Conservation (phyloP, 2,329 filamentous ascomycete genomes). For the Paraconiothyrium sp. region DNA sequence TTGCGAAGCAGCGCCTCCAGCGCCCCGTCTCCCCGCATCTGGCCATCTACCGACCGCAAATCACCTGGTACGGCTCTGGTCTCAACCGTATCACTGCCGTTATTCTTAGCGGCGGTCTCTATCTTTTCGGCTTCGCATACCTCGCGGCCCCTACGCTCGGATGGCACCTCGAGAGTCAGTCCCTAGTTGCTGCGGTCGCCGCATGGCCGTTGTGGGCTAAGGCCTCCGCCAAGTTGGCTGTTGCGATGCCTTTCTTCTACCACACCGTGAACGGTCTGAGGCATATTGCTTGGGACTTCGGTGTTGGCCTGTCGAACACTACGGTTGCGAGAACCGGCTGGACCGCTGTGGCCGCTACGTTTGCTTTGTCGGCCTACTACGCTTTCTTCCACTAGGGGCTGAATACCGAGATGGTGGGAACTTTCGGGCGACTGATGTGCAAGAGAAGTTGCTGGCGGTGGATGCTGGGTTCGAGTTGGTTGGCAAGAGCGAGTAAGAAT, state of each 20-base stretch:
- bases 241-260: conserved; percentile 74
- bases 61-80: conserved; percentile 82
- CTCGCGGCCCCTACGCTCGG: conserved; percentile 80
- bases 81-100: conserved; percentile 87
- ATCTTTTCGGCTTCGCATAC: conserved; percentile 83
- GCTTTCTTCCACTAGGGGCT: conserved; percentile 32
- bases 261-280: conserved; percentile 75
- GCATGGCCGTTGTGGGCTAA: conserved; percentile 68
- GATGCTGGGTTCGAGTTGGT: neutral
- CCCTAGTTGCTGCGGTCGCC: conserved; percentile 71
- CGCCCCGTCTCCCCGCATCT: conserved; percentile 89
- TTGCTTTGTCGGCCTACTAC: conserved; percentile 50
- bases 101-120: conserved; percentile 75
- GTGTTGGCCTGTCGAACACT: conserved; percentile 69
- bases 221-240: conserved; percentile 65
- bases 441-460: neutral
- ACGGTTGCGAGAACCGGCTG: conserved; percentile 73
- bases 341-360: conserved; percentile 67
- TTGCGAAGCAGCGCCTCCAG: conserved; percentile 79
- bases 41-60: conserved; percentile 82
- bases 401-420: conserved; percentile 7
- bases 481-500: neutral
- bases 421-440: neutral
- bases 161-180: conserved; percentile 72
- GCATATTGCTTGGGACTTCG: conserved; percentile 76